Percentiles rank a stretch among this genome's conserved stretches.
Conservation (phyloP, 2,329 filamentous ascomycete genomes). For the Pseudovirgaria hyperparasitica region DNA sequence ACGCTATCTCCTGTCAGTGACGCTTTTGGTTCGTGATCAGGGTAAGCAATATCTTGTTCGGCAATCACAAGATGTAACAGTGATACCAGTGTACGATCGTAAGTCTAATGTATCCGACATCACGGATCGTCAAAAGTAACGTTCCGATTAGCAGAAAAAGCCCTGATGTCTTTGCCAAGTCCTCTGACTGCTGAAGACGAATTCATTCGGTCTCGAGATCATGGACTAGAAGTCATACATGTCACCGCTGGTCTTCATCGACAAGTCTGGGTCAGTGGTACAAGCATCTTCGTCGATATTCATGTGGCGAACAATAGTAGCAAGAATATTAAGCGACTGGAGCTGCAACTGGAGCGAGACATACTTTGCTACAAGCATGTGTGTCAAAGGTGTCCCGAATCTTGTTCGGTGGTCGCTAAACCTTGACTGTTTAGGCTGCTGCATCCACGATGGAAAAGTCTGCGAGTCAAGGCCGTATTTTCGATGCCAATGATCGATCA, state of each 20-base stretch:
- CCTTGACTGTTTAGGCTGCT: conserved; percentile 24
- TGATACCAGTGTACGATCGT: conserved; percentile 43
- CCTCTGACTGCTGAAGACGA: conserved; percentile 39
- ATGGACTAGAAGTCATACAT: conserved; percentile 30
- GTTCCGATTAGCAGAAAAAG: conserved; percentile 42
- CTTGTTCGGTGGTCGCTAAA: conserved; percentile 10
- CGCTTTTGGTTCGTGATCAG: conserved; percentile 34
- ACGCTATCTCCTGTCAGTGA: conserved; percentile 36
- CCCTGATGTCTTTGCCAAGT: conserved; percentile 39
- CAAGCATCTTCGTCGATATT: conserved; percentile 41
- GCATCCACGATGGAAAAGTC: conserved; percentile 36
- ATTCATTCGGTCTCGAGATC: conserved; percentile 27
- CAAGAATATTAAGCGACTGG: conserved; percentile 36
- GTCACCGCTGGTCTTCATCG: conserved; percentile 42
- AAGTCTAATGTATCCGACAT: conserved; percentile 8
- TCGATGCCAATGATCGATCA: conserved; percentile 37
- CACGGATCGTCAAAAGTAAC: conserved; percentile 6
- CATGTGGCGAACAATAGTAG: conserved; percentile 38
- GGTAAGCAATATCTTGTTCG: conserved; percentile 37
- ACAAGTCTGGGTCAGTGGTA: conserved; percentile 47
- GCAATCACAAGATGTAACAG: conserved; percentile 35
- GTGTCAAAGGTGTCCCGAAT: conserved; percentile 6
- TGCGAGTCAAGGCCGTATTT: conserved; percentile 38
- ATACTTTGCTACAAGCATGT: conserved; percentile 39
- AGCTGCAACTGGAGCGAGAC: conserved; percentile 38